Evolutionary conservation across 164 flowering plant genomes (phyloP), one percentile per base, ranked within the genome.

Genomic region (Nymphaea colorata): DNA sequence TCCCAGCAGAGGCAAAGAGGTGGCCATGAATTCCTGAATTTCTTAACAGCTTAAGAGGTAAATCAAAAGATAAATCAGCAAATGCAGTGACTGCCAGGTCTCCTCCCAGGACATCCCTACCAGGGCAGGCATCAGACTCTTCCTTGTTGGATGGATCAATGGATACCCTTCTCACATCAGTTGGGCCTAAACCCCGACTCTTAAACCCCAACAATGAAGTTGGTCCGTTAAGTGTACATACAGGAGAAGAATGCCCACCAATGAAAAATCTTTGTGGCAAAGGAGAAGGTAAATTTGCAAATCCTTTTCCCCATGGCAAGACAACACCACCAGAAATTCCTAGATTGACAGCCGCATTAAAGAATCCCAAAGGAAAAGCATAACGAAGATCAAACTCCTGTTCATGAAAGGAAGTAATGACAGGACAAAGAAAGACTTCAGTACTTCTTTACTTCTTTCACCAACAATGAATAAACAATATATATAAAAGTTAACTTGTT

Each of bases 371-470:
- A 8, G 98, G 98, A 4, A 91, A 8, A 67, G 98, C 96, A 85
- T 67, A 89, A 18, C 93, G 96, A 70, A 93, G 73, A 83, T 89
- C 98, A 68, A 87, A 72, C 69, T 91, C 98, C 98, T 93, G 90
- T 68, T 53, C 64, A 77, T 43, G 72, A 25, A 68, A 59, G 45
- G 45, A 53, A 10, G 53, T 45, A 5, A 45, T 45, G 53, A 45
- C 53, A 5, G 53, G 10, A 45, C 10, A 25, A 25, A 25, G 36
- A 25, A 25, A 25, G 36, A 25, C 36, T 25, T 25, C 36, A 25
- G 36, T 25, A 25, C 36, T 25, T 25, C 36, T 25, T 25, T 25
- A 25, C 36, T 25, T 25, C 36, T 25, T 25, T 25, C 1, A 25
- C 36, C 36, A 25, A 25, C 36, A 25, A 25, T 25, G 36, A 25